Conservation (phyloP, 768 basidiomycete genomes). For the Mycena pura region DNA sequence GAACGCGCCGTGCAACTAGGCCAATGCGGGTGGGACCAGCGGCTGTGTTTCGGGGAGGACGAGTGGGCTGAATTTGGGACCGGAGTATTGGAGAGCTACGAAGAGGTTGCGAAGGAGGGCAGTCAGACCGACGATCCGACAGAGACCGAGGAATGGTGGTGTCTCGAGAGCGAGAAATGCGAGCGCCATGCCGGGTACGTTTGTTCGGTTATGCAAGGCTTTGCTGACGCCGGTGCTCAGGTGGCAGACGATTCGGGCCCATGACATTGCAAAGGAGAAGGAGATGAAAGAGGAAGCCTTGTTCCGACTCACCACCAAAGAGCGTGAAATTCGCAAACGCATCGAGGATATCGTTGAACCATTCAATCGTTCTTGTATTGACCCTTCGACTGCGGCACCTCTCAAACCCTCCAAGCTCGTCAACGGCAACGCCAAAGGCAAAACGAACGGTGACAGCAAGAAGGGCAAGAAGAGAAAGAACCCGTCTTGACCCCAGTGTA, state of each 20-base stretch:
- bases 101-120: slow-evolving; percentile 40
- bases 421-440: slow-evolving; percentile 56
- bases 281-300: slow-evolving; percentile 76
- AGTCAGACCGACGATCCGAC: slow-evolving; percentile 44
- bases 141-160: slow-evolving; percentile 71
- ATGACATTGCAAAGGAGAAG: slow-evolving; percentile 78
- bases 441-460: slow-evolving; percentile 54
- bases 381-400: slow-evolving; percentile 40
- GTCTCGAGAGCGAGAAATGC: slow-evolving; percentile 74
- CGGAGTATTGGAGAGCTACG: slow-evolving; percentile 75
- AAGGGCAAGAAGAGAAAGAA: slow-evolving; percentile 66
- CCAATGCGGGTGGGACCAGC: slow-evolving; percentile 89
- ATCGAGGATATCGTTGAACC: slow-evolving; percentile 78
- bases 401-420: slow-evolving; percentile 45
- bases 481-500: slow-evolving; percentile 39
- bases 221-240: slow-evolving; percentile 41
- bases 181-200: slow-evolving; percentile 80
- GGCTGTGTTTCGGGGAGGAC: slow-evolving; percentile 83
- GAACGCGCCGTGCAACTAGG: slow-evolving; percentile 67
- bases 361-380: slow-evolving; percentile 43
- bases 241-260: slow-evolving; percentile 80
- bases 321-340: slow-evolving; percentile 78
- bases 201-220: background rate
- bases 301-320: slow-evolving; percentile 69
- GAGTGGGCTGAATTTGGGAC: slow-evolving; percentile 76